Conservation (phyloP, 805 yeast genomes). For the Pichia rugopelliculosa region DNA sequence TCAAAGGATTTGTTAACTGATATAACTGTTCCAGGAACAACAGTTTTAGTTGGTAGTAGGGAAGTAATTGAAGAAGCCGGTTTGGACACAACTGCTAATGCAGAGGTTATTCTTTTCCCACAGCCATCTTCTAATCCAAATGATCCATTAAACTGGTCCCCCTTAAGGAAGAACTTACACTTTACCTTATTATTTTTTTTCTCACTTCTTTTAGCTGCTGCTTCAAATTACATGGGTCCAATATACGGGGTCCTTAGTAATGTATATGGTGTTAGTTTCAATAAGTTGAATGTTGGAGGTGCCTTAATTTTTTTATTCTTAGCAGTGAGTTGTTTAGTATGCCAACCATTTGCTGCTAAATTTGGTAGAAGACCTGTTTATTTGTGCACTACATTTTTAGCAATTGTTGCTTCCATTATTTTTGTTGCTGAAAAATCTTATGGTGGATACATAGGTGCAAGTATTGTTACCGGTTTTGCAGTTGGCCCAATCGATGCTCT, state of each 20-base stretch:
- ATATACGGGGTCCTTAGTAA: constrained; percentile 38
- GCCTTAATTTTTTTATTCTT: constrained; percentile 40
- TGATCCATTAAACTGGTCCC: constrained; percentile 46
- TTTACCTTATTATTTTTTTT: constrained; percentile 32
- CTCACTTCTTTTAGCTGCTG: constrained; percentile 41
- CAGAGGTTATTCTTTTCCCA: constrained; percentile 35
- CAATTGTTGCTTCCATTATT: constrained; percentile 37
- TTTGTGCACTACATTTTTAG: constrained; percentile 33
- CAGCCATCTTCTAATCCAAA: constrained; percentile 44
- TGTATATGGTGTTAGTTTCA: constrained; percentile 35
- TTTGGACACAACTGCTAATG: background rate
- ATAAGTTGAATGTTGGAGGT: constrained; percentile 41
- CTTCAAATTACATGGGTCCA: constrained; percentile 41
- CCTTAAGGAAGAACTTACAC: constrained; percentile 31
- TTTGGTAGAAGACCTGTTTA: constrained; percentile 40
- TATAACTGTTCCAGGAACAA: constrained; percentile 1
- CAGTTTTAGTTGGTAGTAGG: background rate
- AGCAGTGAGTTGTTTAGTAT: constrained; percentile 36
- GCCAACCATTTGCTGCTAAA: constrained; percentile 36
- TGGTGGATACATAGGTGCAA: constrained; percentile 40
- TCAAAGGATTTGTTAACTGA: background rate
- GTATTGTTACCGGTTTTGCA: constrained; percentile 37
- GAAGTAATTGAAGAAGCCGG: background rate
- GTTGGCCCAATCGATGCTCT: constrained; percentile 42
- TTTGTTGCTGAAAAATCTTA: constrained; percentile 31